Evolutionary conservation across 192 early-diverging fungal species (phyloP), one percentile per base, ranked within the genome.

Genomic region (Coemansia sp.): DNA sequence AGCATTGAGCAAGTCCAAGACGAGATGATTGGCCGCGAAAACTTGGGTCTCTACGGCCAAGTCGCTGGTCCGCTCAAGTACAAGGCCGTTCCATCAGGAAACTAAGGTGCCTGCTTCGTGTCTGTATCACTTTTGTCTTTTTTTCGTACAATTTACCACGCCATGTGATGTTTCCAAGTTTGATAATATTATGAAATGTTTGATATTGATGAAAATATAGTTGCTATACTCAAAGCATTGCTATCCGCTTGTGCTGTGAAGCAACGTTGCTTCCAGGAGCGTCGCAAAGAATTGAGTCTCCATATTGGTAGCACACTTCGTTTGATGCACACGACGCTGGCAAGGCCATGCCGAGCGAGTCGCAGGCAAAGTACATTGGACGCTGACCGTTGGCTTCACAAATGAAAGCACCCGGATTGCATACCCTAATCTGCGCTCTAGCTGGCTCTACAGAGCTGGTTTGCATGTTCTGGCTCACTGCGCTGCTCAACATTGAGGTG

Each of bases 1-100:
- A 91, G 89, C 51, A 95, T 95, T 44, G 93, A 95, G 76, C 89
- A 92, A 82, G 93, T 93, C 7, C 92, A 93, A 47, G 82, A 90
- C 65, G 86, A 89, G 69, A 84, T 93, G 67, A 90, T 93, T 73
- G 92, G 92, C 41, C 83, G 86, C 44, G 86, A 93, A 55, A 90
- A 91, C 71, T 80, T 93, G 27, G 89, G 90, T 24, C 79, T 93
- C 87, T 89, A 91, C 65, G 92, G 92, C 47, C 82, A 85, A 63
- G 82, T 85, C 18, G 82, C 82, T 31, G 82, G 82, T 2, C 82
- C 75, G 31, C 82, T 85, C 63, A 80, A 75, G 55, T 80, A 85
- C 66, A 77, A 76, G 67, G 41, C 66, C 31, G 69, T 85, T 44
- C 78, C 82, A 11, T 85, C 77, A 2, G 82, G 78, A 18, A 84